Percentiles rank a stretch among this genome's conserved stretches.
These are phyloP conservation scores for Solanum stenotomum DNA, from an alignment of 257 asterid species.

Conservation along the genomic window DNA sequence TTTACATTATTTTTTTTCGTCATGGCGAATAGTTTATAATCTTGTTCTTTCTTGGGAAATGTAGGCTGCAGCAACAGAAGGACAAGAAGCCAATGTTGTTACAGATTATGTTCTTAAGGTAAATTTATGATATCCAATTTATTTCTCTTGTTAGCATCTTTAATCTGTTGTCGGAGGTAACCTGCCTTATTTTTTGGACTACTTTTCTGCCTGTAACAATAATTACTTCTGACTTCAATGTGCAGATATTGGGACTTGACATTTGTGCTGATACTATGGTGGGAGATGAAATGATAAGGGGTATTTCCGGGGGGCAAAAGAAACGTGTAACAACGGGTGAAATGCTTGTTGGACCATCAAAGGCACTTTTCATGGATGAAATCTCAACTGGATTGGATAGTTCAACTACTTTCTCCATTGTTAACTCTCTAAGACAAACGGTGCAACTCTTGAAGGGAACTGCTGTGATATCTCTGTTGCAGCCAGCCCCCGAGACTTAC, in stretches of 20 bases:
- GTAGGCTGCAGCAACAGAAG: constrained; percentile 34
- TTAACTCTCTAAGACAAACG: constrained; percentile 35
- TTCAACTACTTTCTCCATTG: constrained; percentile 52
- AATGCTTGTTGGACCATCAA: constrained; percentile 59
- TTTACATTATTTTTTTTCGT: not conserved
- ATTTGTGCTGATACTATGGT: constrained; percentile 32
- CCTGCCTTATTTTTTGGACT: not conserved
- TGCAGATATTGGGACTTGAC: constrained; percentile 26
- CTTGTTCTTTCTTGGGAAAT: not conserved
- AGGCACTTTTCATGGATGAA: constrained; percentile 69
- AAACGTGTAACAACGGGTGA: constrained; percentile 40
- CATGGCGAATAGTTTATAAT: not conserved
- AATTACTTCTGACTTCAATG: not conserved
- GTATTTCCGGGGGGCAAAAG: constrained; percentile 31
- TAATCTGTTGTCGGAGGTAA: not conserved
- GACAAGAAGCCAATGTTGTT: constrained; percentile 27
- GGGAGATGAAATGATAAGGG: constrained; percentile 32
- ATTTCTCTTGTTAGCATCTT: not conserved
- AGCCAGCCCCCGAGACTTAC: constrained; percentile 65
- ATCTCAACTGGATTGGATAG: constrained; percentile 64
- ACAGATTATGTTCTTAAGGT: constrained; percentile 33
- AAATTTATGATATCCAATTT: not conserved
- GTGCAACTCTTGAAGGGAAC: constrained; percentile 62
- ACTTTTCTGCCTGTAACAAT: not conserved
- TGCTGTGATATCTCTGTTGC: constrained; percentile 57